Evolutionary conservation across 176 grass and related monocot species (phyloP).

Genomic region (Areca catechu): DNA sequence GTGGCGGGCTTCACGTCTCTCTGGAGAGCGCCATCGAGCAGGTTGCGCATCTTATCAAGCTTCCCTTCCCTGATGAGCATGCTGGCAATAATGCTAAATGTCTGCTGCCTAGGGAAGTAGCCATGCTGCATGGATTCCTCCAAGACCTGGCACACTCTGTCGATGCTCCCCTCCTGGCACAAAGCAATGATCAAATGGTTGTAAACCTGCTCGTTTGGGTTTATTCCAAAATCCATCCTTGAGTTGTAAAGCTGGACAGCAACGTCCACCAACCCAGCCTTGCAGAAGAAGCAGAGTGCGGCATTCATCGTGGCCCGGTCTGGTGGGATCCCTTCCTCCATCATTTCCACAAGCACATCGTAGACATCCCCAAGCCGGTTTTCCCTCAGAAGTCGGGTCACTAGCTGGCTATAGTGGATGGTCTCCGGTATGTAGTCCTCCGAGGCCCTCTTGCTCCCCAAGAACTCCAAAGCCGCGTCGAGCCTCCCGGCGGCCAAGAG

Average conservation of each 20-base stretch:
- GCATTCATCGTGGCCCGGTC: slow-evolving; percentile 61
- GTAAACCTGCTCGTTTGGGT: slow-evolving; percentile 51
- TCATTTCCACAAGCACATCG: slow-evolving; percentile 83
- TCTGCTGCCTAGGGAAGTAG: slow-evolving; percentile 53
- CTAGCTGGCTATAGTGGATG: slow-evolving; percentile 39
- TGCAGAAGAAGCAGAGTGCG: slow-evolving; percentile 88
- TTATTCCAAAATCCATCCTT: slow-evolving; percentile 60
- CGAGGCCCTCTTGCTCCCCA: slow-evolving; percentile 50
- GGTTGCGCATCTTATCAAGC: slow-evolving; percentile 53
- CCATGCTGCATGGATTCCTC: slow-evolving; percentile 59
- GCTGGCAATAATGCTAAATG: slow-evolving; percentile 60
- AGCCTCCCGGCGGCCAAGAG: slow-evolving; percentile 45
- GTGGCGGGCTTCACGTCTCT: slow-evolving; percentile 40
- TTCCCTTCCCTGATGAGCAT: slow-evolving; percentile 67
- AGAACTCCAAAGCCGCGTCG: slow-evolving; percentile 47
- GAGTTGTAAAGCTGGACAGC: slow-evolving; percentile 63
- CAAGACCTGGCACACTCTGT: slow-evolving; percentile 53
- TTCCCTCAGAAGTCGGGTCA: slow-evolving; percentile 37
- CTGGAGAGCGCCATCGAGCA: slow-evolving; percentile 66
- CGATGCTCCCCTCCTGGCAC: slow-evolving; percentile 42
- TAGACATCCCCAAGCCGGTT: slow-evolving; percentile 61
- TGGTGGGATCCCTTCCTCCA: slow-evolving; percentile 81
- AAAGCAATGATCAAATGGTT: slow-evolving; percentile 64
- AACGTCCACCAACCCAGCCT: slow-evolving; percentile 86
- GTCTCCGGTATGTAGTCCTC: slow-evolving; percentile 66